Evolutionary conservation across 208 protist species (phyloP), one percentile per base, ranked within the genome.

Genomic region (Trypanosoma conorhini): DNA sequence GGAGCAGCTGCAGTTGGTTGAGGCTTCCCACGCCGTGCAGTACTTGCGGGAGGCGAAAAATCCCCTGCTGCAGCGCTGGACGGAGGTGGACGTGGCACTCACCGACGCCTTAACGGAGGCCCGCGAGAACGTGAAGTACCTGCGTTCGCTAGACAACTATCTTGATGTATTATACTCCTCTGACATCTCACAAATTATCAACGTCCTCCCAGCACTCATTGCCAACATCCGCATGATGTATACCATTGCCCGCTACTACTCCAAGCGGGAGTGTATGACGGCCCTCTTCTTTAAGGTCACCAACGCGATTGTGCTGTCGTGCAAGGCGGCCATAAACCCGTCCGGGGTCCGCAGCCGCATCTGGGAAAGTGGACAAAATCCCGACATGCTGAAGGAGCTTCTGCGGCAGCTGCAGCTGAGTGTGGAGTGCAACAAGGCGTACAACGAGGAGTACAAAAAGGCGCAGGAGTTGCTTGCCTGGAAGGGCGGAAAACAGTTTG

Each of bases 81-180:
- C 73, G 5, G 87, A 94, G 52, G 84, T 90, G 63, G 97, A 99
- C 73, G 72, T 86, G 19, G 68, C 61, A 26, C 82, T 99, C 38
- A 98, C 95, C 4, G 97, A 99, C 61, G 93, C 87, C 28, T 72
- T 97, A n/a, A 94, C 97, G 44, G 98, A 99, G 90, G 98, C 98
- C 15, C 98, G 99, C 75, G 98, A 99, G 77, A 99, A 99, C 76
- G 92, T 99, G 38, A 97, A 98, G 81, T 99, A 99, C 81, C 87
- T 99, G 63, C 89, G 91, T 46, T 98, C 93, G 17, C 79, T 99
- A 55, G 95, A 98, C 70, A 97, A 96, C 73, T 98, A 98, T 79
- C 94, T 99, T 76, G 95, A 99, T 83, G 97, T 98, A 77, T 86
- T 99, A 50, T 99, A 98, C 85, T 80, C 68, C 26, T 93, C 88